Percentiles rank a stretch among this genome's conserved stretches.
phyloP scores from a whole-genome alignment of 2,329 filamentous ascomycete species.

The Chrysoporthe austroafricana region DNA sequence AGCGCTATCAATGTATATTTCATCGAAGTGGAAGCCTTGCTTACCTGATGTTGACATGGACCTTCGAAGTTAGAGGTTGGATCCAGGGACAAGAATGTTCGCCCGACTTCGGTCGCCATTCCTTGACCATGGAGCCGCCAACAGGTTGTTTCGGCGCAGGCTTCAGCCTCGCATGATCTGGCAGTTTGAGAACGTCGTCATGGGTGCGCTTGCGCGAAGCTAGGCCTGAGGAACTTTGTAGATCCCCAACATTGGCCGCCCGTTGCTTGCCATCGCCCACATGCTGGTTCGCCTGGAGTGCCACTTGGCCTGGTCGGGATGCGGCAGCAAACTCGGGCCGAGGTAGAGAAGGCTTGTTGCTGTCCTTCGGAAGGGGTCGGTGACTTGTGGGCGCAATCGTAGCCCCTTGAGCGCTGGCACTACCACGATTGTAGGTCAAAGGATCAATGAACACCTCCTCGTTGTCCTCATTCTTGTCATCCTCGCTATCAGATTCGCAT shows the following conservation, averaged over 20 bases:
- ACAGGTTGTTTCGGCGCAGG: slow-evolving; percentile 53
- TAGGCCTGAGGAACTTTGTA: slow-evolving; percentile 48
- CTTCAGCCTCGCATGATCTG: slow-evolving; percentile 56
- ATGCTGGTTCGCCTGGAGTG: background rate
- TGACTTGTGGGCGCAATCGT: slow-evolving; percentile 18
- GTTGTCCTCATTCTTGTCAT: slow-evolving; percentile 37
- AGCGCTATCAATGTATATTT: slow-evolving; percentile 7
- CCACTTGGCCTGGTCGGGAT: slow-evolving; percentile 11
- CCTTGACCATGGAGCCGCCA: slow-evolving; percentile 53
- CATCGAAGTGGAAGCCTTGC: background rate
- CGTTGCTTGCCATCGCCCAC: background rate
- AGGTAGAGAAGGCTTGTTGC: background rate
- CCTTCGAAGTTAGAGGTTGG: slow-evolving; percentile 56
- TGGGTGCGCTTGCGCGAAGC: slow-evolving; percentile 76
- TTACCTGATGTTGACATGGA: slow-evolving; percentile 35
- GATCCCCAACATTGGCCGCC: slow-evolving; percentile 32
- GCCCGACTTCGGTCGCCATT: slow-evolving; percentile 53
- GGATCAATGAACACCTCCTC: slow-evolving; percentile 29
- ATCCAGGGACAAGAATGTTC: slow-evolving; percentile 67
- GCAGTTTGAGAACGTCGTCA: slow-evolving; percentile 68
- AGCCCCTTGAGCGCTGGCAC: slow-evolving; percentile 3
- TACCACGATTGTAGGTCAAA: slow-evolving; percentile 23
- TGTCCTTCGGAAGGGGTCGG: slow-evolving; percentile 1
- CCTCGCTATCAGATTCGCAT: slow-evolving; percentile 68
- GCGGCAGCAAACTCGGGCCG: slow-evolving; percentile 3